Conservation (phyloP, 129 eudicot species). For the Arctium lappa region DNA sequence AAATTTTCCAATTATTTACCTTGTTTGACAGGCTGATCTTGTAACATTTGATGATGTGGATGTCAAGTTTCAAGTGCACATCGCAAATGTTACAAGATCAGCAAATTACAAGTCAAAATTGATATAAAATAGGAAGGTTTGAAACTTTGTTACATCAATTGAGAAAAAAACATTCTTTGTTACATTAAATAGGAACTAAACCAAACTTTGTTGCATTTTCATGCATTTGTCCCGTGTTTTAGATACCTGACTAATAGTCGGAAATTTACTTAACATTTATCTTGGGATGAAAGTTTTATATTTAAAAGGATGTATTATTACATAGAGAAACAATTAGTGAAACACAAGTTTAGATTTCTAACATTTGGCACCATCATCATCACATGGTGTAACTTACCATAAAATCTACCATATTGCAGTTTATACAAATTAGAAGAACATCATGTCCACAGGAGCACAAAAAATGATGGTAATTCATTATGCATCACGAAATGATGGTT, state of each 20-base stretch:
- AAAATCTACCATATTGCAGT: constrained; percentile 22
- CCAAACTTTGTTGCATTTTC: neutral
- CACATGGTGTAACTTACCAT: constrained; percentile 6
- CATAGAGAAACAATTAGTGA: neutral
- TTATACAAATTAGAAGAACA: constrained; percentile 16
- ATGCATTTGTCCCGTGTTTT: neutral
- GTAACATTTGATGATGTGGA: neutral
- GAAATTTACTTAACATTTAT: neutral
- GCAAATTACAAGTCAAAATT: neutral
- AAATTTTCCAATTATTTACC: neutral
- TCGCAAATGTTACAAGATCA: neutral
- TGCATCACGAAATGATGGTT: constrained; percentile 48
- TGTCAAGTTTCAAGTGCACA: neutral
- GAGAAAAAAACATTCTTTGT: neutral
- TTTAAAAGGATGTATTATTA: neutral
- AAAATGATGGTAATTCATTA: constrained; percentile 54
- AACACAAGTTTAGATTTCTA: neutral
- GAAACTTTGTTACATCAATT: neutral
- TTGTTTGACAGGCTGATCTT: neutral
- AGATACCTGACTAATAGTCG: neutral
- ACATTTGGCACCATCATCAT: neutral
- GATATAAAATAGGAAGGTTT: neutral
- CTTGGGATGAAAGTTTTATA: neutral
- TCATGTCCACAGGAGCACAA: constrained; percentile 33
- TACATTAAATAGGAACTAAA: neutral